A percentile compares a stretch with the other conserved stretches of the same genome.
phyloP scores from a whole-genome alignment of 1,284 basidiomycete species.

The Marasmius sp. region DNA sequence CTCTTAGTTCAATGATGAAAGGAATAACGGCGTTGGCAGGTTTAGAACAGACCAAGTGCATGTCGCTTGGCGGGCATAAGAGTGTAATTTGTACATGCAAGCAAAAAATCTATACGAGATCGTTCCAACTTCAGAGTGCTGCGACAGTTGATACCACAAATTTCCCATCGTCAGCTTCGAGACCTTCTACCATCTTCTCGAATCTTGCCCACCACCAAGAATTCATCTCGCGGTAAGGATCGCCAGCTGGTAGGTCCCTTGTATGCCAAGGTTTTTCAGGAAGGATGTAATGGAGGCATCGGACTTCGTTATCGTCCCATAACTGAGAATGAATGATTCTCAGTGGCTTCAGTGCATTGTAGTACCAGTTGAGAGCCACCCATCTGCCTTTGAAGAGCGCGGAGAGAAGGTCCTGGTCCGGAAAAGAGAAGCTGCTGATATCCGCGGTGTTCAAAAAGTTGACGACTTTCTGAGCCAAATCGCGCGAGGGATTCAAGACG shows the following conservation, averaged over 20 bases:
- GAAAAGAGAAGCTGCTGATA: conserved; percentile 75
- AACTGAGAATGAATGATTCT: conserved; percentile 63
- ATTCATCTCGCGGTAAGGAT: conserved; percentile 50
- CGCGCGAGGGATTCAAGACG: conserved; percentile 75
- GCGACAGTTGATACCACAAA: conserved; percentile 50
- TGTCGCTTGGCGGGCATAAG: conserved; percentile 78
- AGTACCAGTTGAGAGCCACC: conserved; percentile 77
- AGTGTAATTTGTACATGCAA: background rate
- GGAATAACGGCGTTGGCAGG: conserved; percentile 38
- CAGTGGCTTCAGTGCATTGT: conserved; percentile 86
- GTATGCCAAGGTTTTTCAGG: conserved; percentile 76
- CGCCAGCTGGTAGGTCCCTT: conserved; percentile 35
- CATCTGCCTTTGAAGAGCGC: conserved; percentile 77
- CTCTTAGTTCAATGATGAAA: background rate
- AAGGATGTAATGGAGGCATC: conserved; percentile 75
- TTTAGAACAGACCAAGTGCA: conserved; percentile 92
- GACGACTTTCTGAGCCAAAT: conserved; percentile 52
- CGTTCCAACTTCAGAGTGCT: background rate
- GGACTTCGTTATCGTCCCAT: conserved; percentile 80
- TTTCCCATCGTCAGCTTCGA: conserved; percentile 51
- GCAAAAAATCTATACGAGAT: background rate
- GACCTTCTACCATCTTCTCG: conserved; percentile 47
- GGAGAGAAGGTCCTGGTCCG: conserved; percentile 91
- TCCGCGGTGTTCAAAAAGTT: conserved; percentile 67
- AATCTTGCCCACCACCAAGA: conserved; percentile 80